phyloP scores from a whole-genome alignment of 1,284 basidiomycete species.

The Microbotryum intermedium region DNA sequence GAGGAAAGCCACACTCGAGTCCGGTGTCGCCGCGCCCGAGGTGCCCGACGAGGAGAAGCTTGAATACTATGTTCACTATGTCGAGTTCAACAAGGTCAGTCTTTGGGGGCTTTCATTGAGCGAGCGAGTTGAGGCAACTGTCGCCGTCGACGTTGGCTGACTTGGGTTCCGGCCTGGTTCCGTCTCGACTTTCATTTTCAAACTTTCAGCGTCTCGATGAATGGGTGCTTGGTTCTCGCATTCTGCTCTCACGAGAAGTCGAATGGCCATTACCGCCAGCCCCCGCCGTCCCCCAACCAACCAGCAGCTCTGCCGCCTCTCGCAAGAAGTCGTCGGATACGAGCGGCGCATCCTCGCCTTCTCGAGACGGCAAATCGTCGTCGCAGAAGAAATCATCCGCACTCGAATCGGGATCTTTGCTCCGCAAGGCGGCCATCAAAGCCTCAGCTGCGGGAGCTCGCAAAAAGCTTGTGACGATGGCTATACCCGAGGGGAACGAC shows the following conservation, averaged over 20 bases:
- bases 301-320: conserved; percentile 13
- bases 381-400: conserved; percentile 58
- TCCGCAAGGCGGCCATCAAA: conserved; percentile 33
- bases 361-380: conserved; percentile 17
- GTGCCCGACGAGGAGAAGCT: conserved; percentile 47
- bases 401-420: conserved; percentile 47
- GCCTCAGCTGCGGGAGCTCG: conserved; percentile 16
- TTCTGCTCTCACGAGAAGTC: conserved; percentile 75
- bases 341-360: conserved; percentile 32
- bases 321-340: conserved; percentile 26
- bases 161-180: too few species aligned
- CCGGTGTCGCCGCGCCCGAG: conserved; percentile 44
- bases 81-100: conserved; percentile 77
- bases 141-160: background rate
- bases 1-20: conserved; percentile 38
- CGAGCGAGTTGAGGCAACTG: background rate
- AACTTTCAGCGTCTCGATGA: conserved; percentile 69
- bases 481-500: conserved; percentile 25
- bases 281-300: conserved; percentile 42
- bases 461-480: conserved; percentile 9
- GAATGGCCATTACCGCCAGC: conserved; percentile 73
- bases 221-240: conserved; percentile 85
- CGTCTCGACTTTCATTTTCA: too few species aligned
- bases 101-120: conserved; percentile 32
- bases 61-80: conserved; percentile 96